Base-by-base conservation (phyloP, 192 early-diverging fungal species). In the Chytriomyces hyalinus region DNA sequence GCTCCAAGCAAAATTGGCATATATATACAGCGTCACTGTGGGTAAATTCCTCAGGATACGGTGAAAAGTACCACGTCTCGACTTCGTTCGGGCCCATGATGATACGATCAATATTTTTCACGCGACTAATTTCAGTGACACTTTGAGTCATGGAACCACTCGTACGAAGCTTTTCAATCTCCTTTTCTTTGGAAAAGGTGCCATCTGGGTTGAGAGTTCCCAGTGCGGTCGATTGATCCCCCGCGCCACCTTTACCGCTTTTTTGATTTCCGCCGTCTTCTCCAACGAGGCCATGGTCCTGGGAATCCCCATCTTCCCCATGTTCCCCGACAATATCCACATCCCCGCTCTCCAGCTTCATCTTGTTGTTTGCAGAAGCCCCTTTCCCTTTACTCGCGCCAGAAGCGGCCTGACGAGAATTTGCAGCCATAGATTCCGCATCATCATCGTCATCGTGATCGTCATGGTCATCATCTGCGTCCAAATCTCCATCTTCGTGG, bases 21-120 rank as follows among this genome's bases (percentile, higher is more conserved):
- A 99, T 92, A 75, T 96, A 97, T 5, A 99, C 82, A 6, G 82
- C 83, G n/a, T 90, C 90, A 6, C 87, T 85, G 49, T 94, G 86
- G 6, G 92, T 89, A 78, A 91, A 96, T 73, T 98, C 96, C 47
- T 87, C 84, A 5, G 98, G 97, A 67, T 98, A 99, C 0, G 98
- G 96, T 46, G 96, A 97, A 88, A 98, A 98, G 83, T 99, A 99
- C 98, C 98, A 99, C 0, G 96, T 90, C 80, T 97, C 95, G 43
- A 98, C 92, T 78, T 94, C 91, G 80, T 91, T 89, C 80, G 92
- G 87, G 48, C 98, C 98, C 83, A 99, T 95, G 76, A 95, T 89
- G 60, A 99, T 96, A 63, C 87, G 77, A 74, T 96, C 93, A 84
- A 99, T 88, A 80, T 98, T 98, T 84, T 98, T 98, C 76, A 98